Conservation (phyloP, 805 yeast species). For the Cyberlindnera meyerae region DNA sequence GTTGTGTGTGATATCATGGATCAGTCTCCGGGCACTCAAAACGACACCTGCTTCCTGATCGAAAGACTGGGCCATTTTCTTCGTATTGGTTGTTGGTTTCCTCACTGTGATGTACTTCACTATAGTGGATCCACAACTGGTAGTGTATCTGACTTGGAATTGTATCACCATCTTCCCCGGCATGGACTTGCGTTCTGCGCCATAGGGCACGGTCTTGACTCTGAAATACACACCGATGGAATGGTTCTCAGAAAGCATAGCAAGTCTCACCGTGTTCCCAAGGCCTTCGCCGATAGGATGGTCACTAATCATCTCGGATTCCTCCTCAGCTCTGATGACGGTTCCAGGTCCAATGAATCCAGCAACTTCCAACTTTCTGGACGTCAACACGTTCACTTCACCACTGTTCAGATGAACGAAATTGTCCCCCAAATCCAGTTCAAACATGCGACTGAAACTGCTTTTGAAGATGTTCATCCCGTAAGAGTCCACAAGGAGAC, state of each 20-base stretch:
- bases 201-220: slow-evolving; percentile 41
- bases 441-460: slow-evolving; percentile 75
- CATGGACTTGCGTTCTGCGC: slow-evolving; percentile 22
- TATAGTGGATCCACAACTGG: slow-evolving; percentile 77
- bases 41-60: slow-evolving; percentile 98
- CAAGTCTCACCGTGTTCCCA: slow-evolving; percentile 75
- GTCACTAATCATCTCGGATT: slow-evolving; percentile 67
- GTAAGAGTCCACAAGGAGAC: slow-evolving; percentile 83
- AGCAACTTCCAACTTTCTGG: slow-evolving; percentile 74
- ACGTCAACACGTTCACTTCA: slow-evolving; percentile 35
- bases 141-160: slow-evolving; percentile 84
- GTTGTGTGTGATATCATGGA: slow-evolving; percentile 69
- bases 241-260: slow-evolving; percentile 79
- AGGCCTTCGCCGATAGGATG: slow-evolving; percentile 77
- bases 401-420: slow-evolving; percentile 38
- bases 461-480: slow-evolving; percentile 91
- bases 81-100: slow-evolving; percentile 47
- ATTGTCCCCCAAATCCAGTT: slow-evolving; percentile 75
- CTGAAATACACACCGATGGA: slow-evolving; percentile 85
- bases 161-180: slow-evolving; percentile 51
- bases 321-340: slow-evolving; percentile 48
- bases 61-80: slow-evolving; percentile 33
- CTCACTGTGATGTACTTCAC: slow-evolving; percentile 82
- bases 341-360: slow-evolving; percentile 77
- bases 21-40: slow-evolving; percentile 78